Conservation (phyloP, 2,329 filamentous ascomycete genomes). For the Alternaria triticimaculans region DNA sequence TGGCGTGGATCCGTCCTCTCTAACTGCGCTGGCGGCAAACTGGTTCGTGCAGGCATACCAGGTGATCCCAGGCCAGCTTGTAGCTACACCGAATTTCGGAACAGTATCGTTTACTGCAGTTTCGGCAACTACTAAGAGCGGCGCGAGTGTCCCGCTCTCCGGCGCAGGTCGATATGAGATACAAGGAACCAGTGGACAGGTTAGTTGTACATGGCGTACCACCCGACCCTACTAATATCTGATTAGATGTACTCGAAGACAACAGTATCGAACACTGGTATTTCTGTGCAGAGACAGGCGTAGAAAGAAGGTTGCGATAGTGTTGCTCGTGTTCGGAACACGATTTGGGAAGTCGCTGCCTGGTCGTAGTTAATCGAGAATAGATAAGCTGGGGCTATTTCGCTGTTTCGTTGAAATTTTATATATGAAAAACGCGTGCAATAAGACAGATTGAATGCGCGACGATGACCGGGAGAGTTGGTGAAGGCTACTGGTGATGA, state of each 20-base stretch:
- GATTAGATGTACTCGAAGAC: slow-evolving; percentile 31
- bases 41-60: slow-evolving; percentile 39
- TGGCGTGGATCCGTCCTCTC: slow-evolving; percentile 11
- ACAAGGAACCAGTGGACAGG: slow-evolving; percentile 34
- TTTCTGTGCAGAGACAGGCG: slow-evolving; percentile 20
- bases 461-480: not conserved
- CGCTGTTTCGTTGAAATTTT: not conserved
- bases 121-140: slow-evolving; percentile 26
- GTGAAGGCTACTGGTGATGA: not conserved
- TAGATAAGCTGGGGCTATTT: not conserved
- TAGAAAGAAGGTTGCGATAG: not conserved
- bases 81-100: slow-evolving; percentile 26
- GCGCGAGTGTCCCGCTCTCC: slow-evolving; percentile 21
- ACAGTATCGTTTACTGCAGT: slow-evolving; percentile 28
- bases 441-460: not conserved
- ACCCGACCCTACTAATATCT: not conserved
- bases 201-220: not conserved
- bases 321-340: not conserved
- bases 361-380: not conserved
- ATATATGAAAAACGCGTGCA: not conserved
- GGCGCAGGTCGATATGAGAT: slow-evolving; percentile 32
- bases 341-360: not conserved
- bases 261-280: slow-evolving; percentile 21
- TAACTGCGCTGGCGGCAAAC: slow-evolving; percentile 29
- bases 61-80: slow-evolving; percentile 26